These are phyloP conservation scores for Paramecium pentaurelia DNA, from an alignment of 73 alveolate genomes.

Conservation along the genomic window DNA sequence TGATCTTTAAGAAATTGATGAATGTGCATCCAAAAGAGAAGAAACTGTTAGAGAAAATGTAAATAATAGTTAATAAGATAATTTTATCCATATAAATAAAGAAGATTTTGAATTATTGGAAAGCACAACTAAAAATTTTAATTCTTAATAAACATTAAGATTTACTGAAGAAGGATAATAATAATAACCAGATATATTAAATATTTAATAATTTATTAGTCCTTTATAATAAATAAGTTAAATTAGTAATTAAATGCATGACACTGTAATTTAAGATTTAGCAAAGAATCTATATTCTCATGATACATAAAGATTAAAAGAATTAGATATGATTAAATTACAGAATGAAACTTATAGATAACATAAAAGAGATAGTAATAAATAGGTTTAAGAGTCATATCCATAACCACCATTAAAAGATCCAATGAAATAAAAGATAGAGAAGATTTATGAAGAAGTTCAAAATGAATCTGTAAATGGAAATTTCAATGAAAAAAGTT, in stretches of 20 bases:
- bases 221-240: neutral
- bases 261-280: neutral
- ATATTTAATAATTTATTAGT: conserved; percentile 11
- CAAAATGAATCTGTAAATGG: neutral
- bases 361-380: conserved; percentile 18
- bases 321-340: neutral
- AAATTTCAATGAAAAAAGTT: neutral
- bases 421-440: neutral
- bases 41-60: neutral
- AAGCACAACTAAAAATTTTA: neutral
- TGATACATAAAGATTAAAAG: neutral
- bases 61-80: neutral
- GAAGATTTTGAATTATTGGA: conserved; percentile 39
- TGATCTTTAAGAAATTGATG: conserved; percentile 10
- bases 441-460: neutral
- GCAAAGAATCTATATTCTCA: neutral
- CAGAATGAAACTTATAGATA: conserved; percentile 7
- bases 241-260: conserved; percentile 15
- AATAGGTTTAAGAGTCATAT: neutral
- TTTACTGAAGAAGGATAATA: neutral
- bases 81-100: neutral
- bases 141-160: neutral
- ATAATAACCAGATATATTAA: neutral
- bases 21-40: conserved; percentile 29
- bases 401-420: neutral